Base-by-base conservation (phyloP, 805 yeast genomes). In the Metschnikowia arizonensis region DNA sequence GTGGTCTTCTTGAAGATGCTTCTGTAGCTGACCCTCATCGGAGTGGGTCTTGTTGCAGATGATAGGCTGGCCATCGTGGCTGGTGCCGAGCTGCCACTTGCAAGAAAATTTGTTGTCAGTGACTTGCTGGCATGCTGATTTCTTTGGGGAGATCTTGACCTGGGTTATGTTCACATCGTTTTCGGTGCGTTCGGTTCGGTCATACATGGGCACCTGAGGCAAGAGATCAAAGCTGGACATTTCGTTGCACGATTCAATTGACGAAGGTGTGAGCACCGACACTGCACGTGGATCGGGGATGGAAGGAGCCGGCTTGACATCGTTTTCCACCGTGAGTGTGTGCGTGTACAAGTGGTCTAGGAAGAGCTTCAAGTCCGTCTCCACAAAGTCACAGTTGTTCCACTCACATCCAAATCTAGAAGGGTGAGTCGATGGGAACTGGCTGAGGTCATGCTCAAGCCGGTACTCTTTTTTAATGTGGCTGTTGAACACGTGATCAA, bases 1-100 rank as follows among this genome's bases (percentile, higher is more conserved):
- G 60, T 93, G 99, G 15, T 64, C 73, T 5, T 68, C 62, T 7
- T 81, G 75, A 15, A 93, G 57, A 63, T 93, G 99, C 4, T 76
- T 69, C 31, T 89, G 88, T 42, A 93, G 69, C 5, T 76, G 84
- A 11, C 79, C 78, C 2, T 85, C 76, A 5, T 75, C 61, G 3
- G 57, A 46, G 56, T 87, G 89, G 2, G 50, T 49, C 36, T 55
- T 49, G 32, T 66, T 67, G 60, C 98, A 93, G 3, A 65, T 46
- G 1, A 68, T 55, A 2, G 72, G 60, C 8, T 57, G 47, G 2
- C 72, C 69, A 21, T 48, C 34, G 5, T 32, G 42, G 42, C 61
- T 65, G 7, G 48, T 45, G 2, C 73, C 71, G 2, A 62, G 45
- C 44, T 69, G 66, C 76, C 76, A 72, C 33, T 58, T 61, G 54